A percentile compares a stretch with the other conserved stretches of the same genome.
These are phyloP conservation scores for Plasmodium gaboni DNA, from an alignment of 169 alveolate genomes.

Conservation along the genomic window DNA sequence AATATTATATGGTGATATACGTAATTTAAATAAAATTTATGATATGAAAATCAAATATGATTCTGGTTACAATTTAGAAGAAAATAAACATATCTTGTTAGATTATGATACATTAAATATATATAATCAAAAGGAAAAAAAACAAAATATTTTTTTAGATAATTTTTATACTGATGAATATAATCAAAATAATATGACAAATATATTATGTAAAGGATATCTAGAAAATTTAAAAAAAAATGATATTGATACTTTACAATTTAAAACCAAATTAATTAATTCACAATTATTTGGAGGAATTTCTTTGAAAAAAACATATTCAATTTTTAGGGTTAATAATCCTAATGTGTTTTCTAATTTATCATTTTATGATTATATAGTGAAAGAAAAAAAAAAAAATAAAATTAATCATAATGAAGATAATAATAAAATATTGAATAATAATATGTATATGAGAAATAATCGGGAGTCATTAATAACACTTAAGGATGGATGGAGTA, in stretches of 20 bases:
- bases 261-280: conserved; percentile 51
- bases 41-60: conserved; percentile 61
- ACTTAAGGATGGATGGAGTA: background rate
- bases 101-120: conserved; percentile 21
- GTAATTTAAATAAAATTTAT: conserved; percentile 38
- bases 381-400: background rate
- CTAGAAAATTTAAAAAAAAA: conserved; percentile 66
- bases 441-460: background rate
- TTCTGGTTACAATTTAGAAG: conserved; percentile 71
- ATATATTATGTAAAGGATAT: conserved; percentile 68
- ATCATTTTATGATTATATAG: background rate
- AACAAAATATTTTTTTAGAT: conserved; percentile 9
- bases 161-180: conserved; percentile 3
- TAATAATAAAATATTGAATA: background rate
- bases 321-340: conserved; percentile 25
- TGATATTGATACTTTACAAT: conserved; percentile 47
- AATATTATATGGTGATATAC: conserved; percentile 57
- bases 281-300: conserved; percentile 68
- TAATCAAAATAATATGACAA: conserved; percentile 9
- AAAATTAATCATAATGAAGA: background rate
- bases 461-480: too few species aligned
- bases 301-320: conserved; percentile 41
- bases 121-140: conserved; percentile 14
- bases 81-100: conserved; percentile 57
- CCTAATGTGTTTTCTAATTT: background rate